Percentiles rank a stretch among this genome's conserved stretches.
phyloP scores from a whole-genome alignment of 768 basidiomycete species.

The Termitomyces sp. region DNA sequence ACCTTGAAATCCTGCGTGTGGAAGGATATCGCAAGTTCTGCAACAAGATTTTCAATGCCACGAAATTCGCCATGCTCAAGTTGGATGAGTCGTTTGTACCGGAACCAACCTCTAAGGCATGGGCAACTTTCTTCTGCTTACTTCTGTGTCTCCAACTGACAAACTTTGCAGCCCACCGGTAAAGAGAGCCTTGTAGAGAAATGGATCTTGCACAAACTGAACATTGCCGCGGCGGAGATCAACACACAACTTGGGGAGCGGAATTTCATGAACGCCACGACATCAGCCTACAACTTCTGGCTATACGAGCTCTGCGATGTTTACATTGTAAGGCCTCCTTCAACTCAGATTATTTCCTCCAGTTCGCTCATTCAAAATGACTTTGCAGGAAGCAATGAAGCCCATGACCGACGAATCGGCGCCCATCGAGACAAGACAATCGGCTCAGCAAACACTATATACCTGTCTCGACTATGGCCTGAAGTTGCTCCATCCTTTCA shows the following conservation, averaged over 20 bases:
- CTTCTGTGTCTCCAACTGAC: slow-evolving; percentile 5
- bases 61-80: slow-evolving; percentile 99
- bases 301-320: slow-evolving; percentile 99
- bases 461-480: slow-evolving; percentile 91
- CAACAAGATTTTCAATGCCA: slow-evolving; percentile 99
- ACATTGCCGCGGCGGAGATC: slow-evolving; percentile 70
- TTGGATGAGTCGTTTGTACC: slow-evolving; percentile 83
- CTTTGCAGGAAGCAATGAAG: slow-evolving; percentile 90
- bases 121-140: slow-evolving; percentile 33
- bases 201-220: slow-evolving; percentile 95
- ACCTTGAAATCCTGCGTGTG: slow-evolving; percentile 90
- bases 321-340: slow-evolving; percentile 68
- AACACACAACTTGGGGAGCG: slow-evolving; percentile 71
- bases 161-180: slow-evolving; percentile 63
- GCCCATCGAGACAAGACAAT: slow-evolving; percentile 54
- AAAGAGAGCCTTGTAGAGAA: slow-evolving; percentile 88
- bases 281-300: slow-evolving; percentile 89
- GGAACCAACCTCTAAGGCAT: slow-evolving; percentile 58
- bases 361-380: not conserved
- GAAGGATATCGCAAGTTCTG: slow-evolving; percentile 99
- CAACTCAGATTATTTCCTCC: not conserved
- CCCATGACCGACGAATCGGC: slow-evolving; percentile 87
- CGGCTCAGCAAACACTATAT: slow-evolving; percentile 94
- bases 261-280: slow-evolving; percentile 93
- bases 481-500: slow-evolving; percentile 91